Evolutionary conservation across 768 basidiomycete species (phyloP).

Genomic region (Floccularia luteovirens): DNA sequence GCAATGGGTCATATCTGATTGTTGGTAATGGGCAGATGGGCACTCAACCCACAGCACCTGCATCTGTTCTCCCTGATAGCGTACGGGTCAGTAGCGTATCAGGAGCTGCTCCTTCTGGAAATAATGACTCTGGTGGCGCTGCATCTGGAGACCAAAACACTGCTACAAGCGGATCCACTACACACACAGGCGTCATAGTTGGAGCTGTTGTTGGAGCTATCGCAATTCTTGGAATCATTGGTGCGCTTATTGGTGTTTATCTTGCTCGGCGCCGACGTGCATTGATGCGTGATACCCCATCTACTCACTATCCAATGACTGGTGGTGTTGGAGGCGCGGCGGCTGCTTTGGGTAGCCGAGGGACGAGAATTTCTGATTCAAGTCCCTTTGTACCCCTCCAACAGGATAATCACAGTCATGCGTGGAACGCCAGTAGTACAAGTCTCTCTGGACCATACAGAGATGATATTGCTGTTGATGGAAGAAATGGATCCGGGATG

Average conservation of each 20-base stretch:
- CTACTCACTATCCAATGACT: slow-evolving; percentile 17
- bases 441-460: slow-evolving; percentile 33
- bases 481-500: slow-evolving; percentile 21
- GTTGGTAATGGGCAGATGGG: slow-evolving; percentile 79
- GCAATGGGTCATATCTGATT: slow-evolving; percentile 68
- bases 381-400: slow-evolving; percentile 69
- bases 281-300: slow-evolving; percentile 16
- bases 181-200: slow-evolving; percentile 27
- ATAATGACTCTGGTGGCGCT: slow-evolving; percentile 10
- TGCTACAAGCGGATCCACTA: slow-evolving; percentile 1
- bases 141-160: slow-evolving; percentile 7
- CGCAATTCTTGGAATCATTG: slow-evolving; percentile 41
- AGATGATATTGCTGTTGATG: slow-evolving; percentile 16
- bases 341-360: slow-evolving; percentile 17
- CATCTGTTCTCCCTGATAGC: slow-evolving; percentile 40
- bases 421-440: slow-evolving; percentile 50
- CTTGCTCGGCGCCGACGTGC: slow-evolving; percentile 44
- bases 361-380: slow-evolving; percentile 47
- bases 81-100: slow-evolving; percentile 33
- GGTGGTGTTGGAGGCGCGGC: slow-evolving; percentile 18
- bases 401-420: slow-evolving; percentile 48
- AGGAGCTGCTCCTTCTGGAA: slow-evolving; percentile 3
- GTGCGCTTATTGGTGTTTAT: slow-evolving; percentile 44
- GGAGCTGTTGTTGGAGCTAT: slow-evolving; percentile 47
- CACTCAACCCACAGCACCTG: slow-evolving; percentile 45